Base-by-base conservation (phyloP, 345 rosid genomes). In the Aquilaria malaccensis region DNA sequence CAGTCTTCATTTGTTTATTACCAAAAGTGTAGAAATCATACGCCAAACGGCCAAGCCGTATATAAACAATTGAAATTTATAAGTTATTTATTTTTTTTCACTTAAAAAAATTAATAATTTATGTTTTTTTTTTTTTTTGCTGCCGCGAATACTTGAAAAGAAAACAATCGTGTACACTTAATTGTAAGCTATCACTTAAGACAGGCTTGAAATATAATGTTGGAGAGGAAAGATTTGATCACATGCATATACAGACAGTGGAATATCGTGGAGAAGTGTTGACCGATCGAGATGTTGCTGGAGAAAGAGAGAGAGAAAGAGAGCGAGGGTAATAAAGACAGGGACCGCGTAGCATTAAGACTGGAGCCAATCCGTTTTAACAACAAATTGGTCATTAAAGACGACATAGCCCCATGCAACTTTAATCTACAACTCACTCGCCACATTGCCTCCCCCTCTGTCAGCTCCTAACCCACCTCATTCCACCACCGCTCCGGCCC, bases 361-460 rank as follows among this genome's bases (percentile, higher is more conserved):
- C 6, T 7, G 9, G 33, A 30, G 9, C 32, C 48, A 47, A 13
- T 45, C 13, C 49, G 45, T 10, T 13, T 9, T 56, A 14, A 37
- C 7, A 10, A 9, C 33, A 61, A 37, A 10, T 10, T 22, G 41
- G 41, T 10, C 9, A 64, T 22, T 22, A 37, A 30, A 64, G 70
- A 56, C 49, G 69, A 63, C 62, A 15, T 63, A 72, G 63, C 13
- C 37, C 41, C 72, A 67, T 64, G 77, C 75, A 61, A 14, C 10
- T 56, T 59, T 61, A 14, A 45, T 45, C 30, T 22, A 22, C 22
- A 22, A 22, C 22, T 33, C 12, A 14, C 52, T 64, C 62, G 81
- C 62, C 76, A 67, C 81, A 51, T 70, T 67, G 64, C 68, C 52
- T 22, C 47, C 50, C 32, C 32, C 54, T 58, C 58, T 59, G 59